Percentiles rank a stretch among this genome's conserved stretches.
Evolutionary conservation across 1,139 yeast species (phyloP).

Genomic region (Yamadazyma epiphylla): DNA sequence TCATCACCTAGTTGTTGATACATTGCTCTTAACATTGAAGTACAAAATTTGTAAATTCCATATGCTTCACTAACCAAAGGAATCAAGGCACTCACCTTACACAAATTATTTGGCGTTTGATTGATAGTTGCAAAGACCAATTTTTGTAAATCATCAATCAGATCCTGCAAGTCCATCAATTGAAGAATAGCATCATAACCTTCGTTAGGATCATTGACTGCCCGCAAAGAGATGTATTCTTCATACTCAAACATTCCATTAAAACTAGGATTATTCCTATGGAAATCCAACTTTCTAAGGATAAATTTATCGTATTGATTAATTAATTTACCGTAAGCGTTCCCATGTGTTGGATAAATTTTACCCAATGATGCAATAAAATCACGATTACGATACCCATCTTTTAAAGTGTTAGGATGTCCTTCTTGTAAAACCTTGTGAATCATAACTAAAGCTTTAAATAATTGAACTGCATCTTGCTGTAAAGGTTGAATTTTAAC

Average conservation of each 20-base stretch:
- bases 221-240: conserved; percentile 83
- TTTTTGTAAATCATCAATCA: conserved; percentile 75
- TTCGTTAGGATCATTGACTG: conserved; percentile 91
- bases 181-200: conserved; percentile 90
- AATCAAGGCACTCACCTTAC: conserved; percentile 82
- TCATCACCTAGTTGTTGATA: conserved; percentile 72
- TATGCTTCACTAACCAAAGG: conserved; percentile 92
- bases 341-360: conserved; percentile 39
- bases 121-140: conserved; percentile 72
- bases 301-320: conserved; percentile 72
- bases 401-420: conserved; percentile 78
- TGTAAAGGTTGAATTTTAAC: conserved; percentile 79
- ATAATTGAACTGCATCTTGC: conserved; percentile 76
- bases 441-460: conserved; percentile 82
- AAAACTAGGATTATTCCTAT: conserved; percentile 80
- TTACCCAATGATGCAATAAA: conserved; percentile 39
- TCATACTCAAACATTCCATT: conserved; percentile 96
- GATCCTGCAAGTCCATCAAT: conserved; percentile 82
- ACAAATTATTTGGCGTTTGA: conserved; percentile 65
- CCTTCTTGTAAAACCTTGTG: conserved; percentile 98
- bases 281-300: conserved; percentile 74
- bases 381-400: conserved; percentile 69
- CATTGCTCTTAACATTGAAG: conserved; percentile 90
- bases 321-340: conserved; percentile 70
- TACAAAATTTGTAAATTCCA: conserved; percentile 85